Evolutionary conservation across 805 yeast species (phyloP), one percentile per base, ranked within the genome.

Genomic region (Blastobotrys robertii): DNA sequence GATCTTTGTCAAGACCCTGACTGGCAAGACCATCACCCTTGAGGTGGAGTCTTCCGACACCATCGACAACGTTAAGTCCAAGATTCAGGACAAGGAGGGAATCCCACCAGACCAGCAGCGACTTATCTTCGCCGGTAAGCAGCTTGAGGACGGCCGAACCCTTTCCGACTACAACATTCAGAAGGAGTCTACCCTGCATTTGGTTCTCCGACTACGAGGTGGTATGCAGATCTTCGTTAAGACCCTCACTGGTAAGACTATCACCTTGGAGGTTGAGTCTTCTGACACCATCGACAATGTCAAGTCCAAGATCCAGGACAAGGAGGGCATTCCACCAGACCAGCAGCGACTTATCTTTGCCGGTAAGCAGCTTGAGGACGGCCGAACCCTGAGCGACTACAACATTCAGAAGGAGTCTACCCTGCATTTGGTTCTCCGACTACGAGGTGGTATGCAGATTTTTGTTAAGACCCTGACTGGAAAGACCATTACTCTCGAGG

Each of bases 381-480:
- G 95, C 56, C 81, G 95, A 75, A 85, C 95, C 41, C 71, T 85
- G 51, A 82, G 94, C 42, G 95, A 85, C 69, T 86, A 85, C 81
- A 85, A 85, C 80, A 85, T 85, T 65, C 95, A 85, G 72, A 85
- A 85, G 76, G 95, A 85, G 69, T 84, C 95, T 45, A 79, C 94
- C 42, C 67, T 82, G 25, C 94, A 84, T 65, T 72, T 84, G 68
- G 94, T 84, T 16, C 69, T 84, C 51, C 81, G 94, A 76, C 74
- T 84, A 63, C 79, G 94, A 74, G 94, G 94, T 74, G 84, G 88
- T 63, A 65, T 65, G 69, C 69, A 65, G 78, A 87, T 90, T 77
- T 92, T 92, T 76, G 97, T 92, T 75, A 92, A 92, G 78, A 90
- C 98, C 75, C 80, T 92, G 72, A 88, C 97, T 62, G 97, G 97